Percentiles rank a stretch among this genome's conserved stretches.
These are phyloP conservation scores for Solanum dulcamara DNA, from an alignment of 257 asterid genomes.

Conservation along the genomic window DNA sequence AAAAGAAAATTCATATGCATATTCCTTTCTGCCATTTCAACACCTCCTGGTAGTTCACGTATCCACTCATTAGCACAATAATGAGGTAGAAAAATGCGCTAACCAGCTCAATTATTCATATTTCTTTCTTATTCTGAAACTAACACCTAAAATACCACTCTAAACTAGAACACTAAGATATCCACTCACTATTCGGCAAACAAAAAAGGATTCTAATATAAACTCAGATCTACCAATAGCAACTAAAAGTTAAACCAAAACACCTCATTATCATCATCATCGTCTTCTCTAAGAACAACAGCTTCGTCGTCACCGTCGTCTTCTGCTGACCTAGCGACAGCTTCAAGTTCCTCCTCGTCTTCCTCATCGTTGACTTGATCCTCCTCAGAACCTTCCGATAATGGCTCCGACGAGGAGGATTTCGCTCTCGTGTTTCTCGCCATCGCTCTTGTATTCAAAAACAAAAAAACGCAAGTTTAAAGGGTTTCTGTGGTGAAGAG, in stretches of 20 bases:
- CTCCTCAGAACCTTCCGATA: conserved; percentile 15
- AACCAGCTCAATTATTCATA: neutral
- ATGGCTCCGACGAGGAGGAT: conserved; percentile 47
- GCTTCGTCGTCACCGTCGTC: conserved; percentile 48
- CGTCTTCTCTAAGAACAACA: conserved; percentile 19
- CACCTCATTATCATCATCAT: conserved; percentile 60
- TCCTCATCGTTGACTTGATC: conserved; percentile 57
- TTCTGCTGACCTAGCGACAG: conserved; percentile 79
- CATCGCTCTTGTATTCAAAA: conserved; percentile 34
- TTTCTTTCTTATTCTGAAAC: neutral
- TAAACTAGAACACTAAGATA: neutral
- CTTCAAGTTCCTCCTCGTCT: conserved; percentile 93
- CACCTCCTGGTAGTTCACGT: neutral
- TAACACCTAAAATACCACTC: neutral
- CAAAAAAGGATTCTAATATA: neutral
- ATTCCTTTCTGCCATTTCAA: neutral
- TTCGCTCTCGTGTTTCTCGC: conserved; percentile 25
- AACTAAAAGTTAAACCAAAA: neutral
- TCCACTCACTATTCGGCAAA: neutral
- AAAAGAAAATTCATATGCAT: neutral
- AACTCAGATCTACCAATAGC: conserved; percentile 14
- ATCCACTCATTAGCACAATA: neutral
- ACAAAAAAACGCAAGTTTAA: conserved; percentile 4
- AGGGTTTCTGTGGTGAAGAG: conserved; percentile 10
- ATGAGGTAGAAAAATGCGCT: neutral